A percentile compares a stretch with the other conserved stretches of the same genome.
phyloP scores from a whole-genome alignment of 345 rosid species.

The Rhodamnia rubescens region DNA sequence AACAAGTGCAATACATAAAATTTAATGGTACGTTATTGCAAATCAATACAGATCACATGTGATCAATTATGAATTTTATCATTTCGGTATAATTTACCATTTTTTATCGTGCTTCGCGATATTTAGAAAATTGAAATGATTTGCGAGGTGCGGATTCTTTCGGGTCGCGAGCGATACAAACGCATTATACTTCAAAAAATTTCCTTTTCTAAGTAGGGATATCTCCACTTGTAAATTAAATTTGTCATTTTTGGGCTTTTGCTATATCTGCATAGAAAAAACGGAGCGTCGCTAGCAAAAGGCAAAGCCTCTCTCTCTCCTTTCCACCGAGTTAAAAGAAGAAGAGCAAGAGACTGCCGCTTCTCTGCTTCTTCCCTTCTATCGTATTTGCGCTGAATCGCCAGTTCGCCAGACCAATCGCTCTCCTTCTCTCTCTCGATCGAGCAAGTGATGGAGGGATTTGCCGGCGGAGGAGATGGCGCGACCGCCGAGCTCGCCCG shows the following conservation, averaged over 20 bases:
- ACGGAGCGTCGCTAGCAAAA: background rate
- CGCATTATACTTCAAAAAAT: too few relatives aligned
- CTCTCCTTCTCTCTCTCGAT: background rate
- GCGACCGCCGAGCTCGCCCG: slow-evolving; percentile 43
- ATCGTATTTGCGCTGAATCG: too few relatives aligned
- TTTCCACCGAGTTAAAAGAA: background rate
- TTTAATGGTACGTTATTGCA: rapidly evolving
- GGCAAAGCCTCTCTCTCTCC: background rate
- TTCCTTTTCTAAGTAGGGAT: background rate
- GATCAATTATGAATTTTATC: background rate
- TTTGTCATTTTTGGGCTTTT: background rate
- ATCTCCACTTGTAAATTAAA: background rate
- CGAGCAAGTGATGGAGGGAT: slow-evolving; percentile 31
- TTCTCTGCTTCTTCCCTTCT: background rate
- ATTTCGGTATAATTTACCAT: background rate
- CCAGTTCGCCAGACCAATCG: too few relatives aligned
- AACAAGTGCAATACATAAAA: background rate
- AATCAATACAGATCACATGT: background rate
- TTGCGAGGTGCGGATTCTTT: background rate
- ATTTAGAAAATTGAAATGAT: background rate
- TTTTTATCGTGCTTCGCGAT: rapidly evolving
- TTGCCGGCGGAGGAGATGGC: slow-evolving; percentile 24
- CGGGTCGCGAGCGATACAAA: background rate
- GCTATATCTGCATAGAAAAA: background rate
- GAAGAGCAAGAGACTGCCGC: background rate